These are phyloP conservation scores for Poteriospumella lacustris DNA, from an alignment of 108 stramenopile species.

Conservation along the genomic window DNA sequence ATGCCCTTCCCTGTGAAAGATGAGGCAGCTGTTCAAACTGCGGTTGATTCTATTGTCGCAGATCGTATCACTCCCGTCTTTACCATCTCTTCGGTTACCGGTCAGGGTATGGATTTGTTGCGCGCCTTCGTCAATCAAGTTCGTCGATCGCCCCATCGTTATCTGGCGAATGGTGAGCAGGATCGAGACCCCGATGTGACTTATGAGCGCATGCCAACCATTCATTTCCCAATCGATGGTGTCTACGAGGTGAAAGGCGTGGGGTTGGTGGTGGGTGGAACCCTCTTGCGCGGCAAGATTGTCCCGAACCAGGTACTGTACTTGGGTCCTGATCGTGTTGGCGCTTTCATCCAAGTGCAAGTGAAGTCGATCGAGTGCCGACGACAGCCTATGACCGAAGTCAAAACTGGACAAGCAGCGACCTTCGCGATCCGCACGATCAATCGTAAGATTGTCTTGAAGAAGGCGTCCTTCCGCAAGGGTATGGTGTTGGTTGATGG, in stretches of 20 bases:
- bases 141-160: conserved; percentile 28
- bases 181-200: conserved; percentile 27
- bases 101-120: conserved; percentile 82
- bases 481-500: conserved; percentile 47
- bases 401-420: conserved; percentile 47
- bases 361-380: conserved; percentile 51
- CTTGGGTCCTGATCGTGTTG: conserved; percentile 55
- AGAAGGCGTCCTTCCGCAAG: conserved; percentile 49
- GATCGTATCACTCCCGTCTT: conserved; percentile 86
- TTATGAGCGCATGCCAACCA: conserved; percentile 29
- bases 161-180: background rate
- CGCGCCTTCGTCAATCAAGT: conserved; percentile 72
- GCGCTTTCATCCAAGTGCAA: conserved; percentile 49
- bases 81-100: conserved; percentile 90
- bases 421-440: conserved; percentile 54
- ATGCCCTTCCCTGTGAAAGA: conserved; percentile 66
- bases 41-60: conserved; percentile 76
- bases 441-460: conserved; percentile 38
- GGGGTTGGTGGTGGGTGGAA: conserved; percentile 60
- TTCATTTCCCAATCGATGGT: conserved; percentile 50
- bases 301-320: conserved; percentile 42
- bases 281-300: conserved; percentile 47
- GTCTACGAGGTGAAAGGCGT: conserved; percentile 62
- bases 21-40: conserved; percentile 69
- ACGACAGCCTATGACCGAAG: conserved; percentile 48